These are phyloP conservation scores for Talaromyces funiculosus DNA, from an alignment of 2,329 filamentous ascomycete genomes.

Conservation along the genomic window DNA sequence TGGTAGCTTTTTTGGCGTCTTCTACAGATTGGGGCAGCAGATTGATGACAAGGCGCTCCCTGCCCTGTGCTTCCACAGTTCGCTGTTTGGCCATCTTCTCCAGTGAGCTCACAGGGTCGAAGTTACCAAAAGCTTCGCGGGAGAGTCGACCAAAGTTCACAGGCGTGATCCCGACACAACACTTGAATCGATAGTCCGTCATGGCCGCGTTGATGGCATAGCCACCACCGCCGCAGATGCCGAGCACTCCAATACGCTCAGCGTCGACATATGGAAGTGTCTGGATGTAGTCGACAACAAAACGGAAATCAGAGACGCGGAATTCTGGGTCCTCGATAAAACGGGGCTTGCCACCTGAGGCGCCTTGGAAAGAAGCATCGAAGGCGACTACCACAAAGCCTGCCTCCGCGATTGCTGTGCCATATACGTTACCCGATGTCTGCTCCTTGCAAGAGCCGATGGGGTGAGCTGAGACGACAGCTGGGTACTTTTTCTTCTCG, in stretches of 20 bases:
- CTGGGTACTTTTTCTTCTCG: no score
- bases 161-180: conserved; percentile 17
- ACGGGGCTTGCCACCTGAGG: background rate
- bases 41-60: background rate
- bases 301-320: background rate
- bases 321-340: background rate
- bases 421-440: no score
- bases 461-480: no score
- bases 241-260: background rate
- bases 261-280: background rate
- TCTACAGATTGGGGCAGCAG: background rate
- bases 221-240: background rate
- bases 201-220: conserved; percentile 19
- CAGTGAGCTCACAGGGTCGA: background rate
- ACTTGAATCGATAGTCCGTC: conserved; percentile 21
- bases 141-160: conserved; percentile 15
- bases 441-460: no score
- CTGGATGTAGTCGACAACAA: background rate
- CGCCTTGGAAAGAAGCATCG: background rate
- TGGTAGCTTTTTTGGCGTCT: background rate
- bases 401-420: no score
- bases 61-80: background rate
- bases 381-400: background rate
- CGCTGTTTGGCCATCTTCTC: background rate
- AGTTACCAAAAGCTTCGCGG: background rate